Percentiles rank a stretch among this genome's conserved stretches.
Evolutionary conservation across 2,329 filamentous ascomycete genomes (phyloP).

Genomic region (Pseudodiploospora longispora): DNA sequence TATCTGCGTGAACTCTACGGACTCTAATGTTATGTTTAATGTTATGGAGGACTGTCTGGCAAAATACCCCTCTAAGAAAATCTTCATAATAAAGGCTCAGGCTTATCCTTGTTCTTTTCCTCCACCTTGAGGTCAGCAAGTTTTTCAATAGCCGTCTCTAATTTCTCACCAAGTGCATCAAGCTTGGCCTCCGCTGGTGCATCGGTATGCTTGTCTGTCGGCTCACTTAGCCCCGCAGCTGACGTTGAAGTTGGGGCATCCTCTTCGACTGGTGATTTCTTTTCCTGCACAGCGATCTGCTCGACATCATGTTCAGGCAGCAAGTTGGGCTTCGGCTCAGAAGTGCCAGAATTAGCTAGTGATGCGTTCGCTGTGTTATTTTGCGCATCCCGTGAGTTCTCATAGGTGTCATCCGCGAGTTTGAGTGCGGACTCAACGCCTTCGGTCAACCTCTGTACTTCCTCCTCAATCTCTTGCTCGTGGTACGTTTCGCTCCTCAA

Average conservation of each 20-base stretch:
- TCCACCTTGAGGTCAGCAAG: background rate
- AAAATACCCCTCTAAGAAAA: background rate
- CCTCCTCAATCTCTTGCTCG: conserved; percentile 31
- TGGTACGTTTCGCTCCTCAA: conserved; percentile 22
- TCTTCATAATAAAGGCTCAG: background rate
- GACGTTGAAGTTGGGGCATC: no score
- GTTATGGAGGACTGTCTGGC: no score
- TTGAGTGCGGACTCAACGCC: conserved; percentile 26
- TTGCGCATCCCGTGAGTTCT: background rate
- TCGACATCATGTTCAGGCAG: no score
- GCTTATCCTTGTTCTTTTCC: background rate
- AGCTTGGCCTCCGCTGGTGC: no score
- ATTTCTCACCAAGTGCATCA: no score
- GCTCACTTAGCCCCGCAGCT: no score
- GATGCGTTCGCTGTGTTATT: background rate
- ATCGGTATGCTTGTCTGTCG: no score
- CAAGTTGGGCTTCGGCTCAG: no score
- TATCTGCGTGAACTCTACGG: background rate
- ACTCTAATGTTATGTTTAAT: background rate
- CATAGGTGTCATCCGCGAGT: conserved; percentile 17
- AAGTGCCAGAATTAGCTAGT: no score
- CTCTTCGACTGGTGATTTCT: background rate
- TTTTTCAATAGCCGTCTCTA: no score
- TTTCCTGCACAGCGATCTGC: background rate
- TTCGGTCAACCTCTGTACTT: conserved; percentile 32